These are phyloP conservation scores for Plasmodium fragile DNA, from an alignment of 169 alveolate species.

Conservation along the genomic window DNA sequence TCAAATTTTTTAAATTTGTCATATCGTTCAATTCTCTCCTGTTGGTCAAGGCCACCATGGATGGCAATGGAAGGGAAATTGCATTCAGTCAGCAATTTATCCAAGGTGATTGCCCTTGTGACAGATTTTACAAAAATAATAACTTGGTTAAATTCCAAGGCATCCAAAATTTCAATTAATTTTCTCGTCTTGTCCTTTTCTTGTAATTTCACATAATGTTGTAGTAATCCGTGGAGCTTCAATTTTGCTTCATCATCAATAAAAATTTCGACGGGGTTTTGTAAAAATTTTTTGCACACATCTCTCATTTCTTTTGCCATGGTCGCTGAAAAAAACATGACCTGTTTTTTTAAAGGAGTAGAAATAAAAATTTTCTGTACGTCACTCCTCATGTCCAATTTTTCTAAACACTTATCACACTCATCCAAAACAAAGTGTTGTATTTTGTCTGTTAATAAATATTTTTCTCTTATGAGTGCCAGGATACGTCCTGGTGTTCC, in stretches of 20 bases:
- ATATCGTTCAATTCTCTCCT: slow-evolving; percentile 94
- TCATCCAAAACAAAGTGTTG: slow-evolving; percentile 99
- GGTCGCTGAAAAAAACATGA: slow-evolving; percentile 99
- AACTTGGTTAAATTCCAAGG: slow-evolving; percentile 98
- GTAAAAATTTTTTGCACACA: slow-evolving; percentile 98
- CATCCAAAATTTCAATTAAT: slow-evolving; percentile 97
- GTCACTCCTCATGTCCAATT: slow-evolving; percentile 98
- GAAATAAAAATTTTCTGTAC: slow-evolving; percentile 98
- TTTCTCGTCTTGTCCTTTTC: slow-evolving; percentile 98
- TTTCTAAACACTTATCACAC: slow-evolving; percentile 99
- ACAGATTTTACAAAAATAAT: slow-evolving; percentile 98
- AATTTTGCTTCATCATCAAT: slow-evolving; percentile 99
- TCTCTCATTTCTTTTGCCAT: slow-evolving; percentile 96
- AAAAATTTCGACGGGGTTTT: slow-evolving; percentile 97
- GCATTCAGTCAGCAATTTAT: slow-evolving; percentile 96
- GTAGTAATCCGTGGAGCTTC: slow-evolving; percentile 98
- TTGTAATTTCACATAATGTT: slow-evolving; percentile 97
- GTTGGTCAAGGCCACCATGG: slow-evolving; percentile 93
- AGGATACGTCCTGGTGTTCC: slow-evolving; percentile 99
- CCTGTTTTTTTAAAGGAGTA: slow-evolving; percentile 99
- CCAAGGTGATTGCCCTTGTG: slow-evolving; percentile 95
- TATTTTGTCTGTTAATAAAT: slow-evolving; percentile 93
- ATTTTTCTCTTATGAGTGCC: slow-evolving; percentile 94
- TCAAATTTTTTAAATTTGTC: slow-evolving; percentile 97
- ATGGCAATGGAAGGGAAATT: slow-evolving; percentile 99